Evolutionary conservation across 331 rosid genomes (phyloP).

Genomic region (Pyrus hybrid): DNA sequence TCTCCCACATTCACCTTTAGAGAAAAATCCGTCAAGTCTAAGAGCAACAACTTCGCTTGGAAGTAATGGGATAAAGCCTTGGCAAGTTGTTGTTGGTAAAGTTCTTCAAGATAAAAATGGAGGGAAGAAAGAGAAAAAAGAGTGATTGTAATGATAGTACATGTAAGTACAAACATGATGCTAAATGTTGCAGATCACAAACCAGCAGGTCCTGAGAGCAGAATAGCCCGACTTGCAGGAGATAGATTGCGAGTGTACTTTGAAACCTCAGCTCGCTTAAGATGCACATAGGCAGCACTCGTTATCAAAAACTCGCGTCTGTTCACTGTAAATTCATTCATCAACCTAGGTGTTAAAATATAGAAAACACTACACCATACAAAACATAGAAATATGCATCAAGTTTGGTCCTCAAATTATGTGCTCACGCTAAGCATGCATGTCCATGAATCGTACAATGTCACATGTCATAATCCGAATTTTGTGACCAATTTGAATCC

Average conservation of each 20-base stretch:
- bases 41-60: conserved; percentile 78
- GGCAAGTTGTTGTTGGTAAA: conserved; percentile 92
- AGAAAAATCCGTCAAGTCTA: conserved; percentile 80
- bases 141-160: neutral
- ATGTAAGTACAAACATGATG: neutral
- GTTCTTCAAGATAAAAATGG: conserved; percentile 38
- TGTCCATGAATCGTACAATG: neutral
- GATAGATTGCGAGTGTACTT: conserved; percentile 79
- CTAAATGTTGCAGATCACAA: neutral
- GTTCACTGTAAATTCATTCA: conserved; percentile 50
- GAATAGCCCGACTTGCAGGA: conserved; percentile 87
- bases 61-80: conserved; percentile 95
- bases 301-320: conserved; percentile 75
- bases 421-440: too few species aligned
- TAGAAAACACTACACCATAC: neutral
- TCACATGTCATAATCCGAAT: neutral
- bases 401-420: neutral
- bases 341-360: neutral
- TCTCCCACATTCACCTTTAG: conserved; percentile 44
- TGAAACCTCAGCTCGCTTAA: conserved; percentile 74
- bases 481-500: neutral
- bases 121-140: neutral
- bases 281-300: conserved; percentile 92
- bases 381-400: neutral
- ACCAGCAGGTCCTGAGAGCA: conserved; percentile 96